Percentiles rank a stretch among this genome's conserved stretches.
phyloP scores from a whole-genome alignment of 495 filamentous ascomycete genomes.

The Aspergillus campestris region DNA sequence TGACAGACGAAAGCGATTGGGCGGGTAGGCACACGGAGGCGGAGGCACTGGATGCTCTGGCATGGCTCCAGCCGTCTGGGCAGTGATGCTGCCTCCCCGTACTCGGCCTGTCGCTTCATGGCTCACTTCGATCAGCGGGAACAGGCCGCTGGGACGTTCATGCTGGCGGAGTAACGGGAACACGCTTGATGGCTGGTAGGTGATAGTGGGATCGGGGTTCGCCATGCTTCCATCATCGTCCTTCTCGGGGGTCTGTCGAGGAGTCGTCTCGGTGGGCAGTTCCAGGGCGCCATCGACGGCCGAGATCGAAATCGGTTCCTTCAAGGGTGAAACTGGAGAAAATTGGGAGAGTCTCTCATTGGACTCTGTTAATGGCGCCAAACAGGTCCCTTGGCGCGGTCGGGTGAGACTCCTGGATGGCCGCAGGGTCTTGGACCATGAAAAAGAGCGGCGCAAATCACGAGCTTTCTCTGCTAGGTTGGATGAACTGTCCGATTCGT shows the following conservation, averaged over 20 bases:
- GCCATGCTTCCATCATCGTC: slow-evolving; percentile 12
- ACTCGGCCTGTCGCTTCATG: slow-evolving; percentile 13
- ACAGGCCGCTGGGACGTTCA: slow-evolving; percentile 17
- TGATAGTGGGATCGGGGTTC: slow-evolving; percentile 15
- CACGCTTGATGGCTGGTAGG: slow-evolving; percentile 23
- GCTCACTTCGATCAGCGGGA: slow-evolving; percentile 20
- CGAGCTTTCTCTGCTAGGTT: slow-evolving; percentile 20
- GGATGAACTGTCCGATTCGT: slow-evolving; percentile 20
- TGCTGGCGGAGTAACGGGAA: slow-evolving; percentile 21
- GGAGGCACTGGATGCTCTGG: slow-evolving; percentile 40
- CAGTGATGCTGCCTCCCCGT: slow-evolving; percentile 32
- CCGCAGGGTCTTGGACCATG: slow-evolving; percentile 23
- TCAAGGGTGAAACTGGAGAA: slow-evolving; percentile 10
- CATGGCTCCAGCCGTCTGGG: slow-evolving; percentile 30
- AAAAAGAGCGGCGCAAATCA: slow-evolving; percentile 25
- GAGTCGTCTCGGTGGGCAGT: slow-evolving; percentile 33
- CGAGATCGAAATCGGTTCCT: slow-evolving; percentile 28
- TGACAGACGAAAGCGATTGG: slow-evolving; percentile 28
- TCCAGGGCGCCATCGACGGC: slow-evolving; percentile 35
- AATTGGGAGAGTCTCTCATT: slow-evolving; percentile 8
- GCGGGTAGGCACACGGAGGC: slow-evolving; percentile 30
- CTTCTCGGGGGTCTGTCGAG: slow-evolving; percentile 34
- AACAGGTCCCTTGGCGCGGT: slow-evolving; percentile 20
- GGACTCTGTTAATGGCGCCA: slow-evolving; percentile 24
- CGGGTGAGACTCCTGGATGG: slow-evolving; percentile 12